phyloP scores from a whole-genome alignment of 139 green algal genomes.

The Nannochloris sp. region DNA sequence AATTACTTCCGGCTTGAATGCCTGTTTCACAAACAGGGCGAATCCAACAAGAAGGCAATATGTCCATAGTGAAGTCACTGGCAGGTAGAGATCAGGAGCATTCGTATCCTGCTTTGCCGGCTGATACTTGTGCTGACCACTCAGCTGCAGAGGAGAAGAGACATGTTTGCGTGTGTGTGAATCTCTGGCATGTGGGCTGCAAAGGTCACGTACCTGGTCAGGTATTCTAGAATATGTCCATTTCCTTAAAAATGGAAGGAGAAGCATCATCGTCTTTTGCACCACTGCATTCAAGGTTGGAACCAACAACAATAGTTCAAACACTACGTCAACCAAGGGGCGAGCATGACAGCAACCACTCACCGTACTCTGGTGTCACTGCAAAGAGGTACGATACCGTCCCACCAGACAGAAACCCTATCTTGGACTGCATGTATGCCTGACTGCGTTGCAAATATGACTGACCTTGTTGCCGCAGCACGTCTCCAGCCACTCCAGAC shows the following conservation, averaged over 20 bases:
- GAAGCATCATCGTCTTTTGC: slow-evolving; percentile 87
- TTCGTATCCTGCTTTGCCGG: slow-evolving; percentile 83
- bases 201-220: slow-evolving; percentile 53
- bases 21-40: slow-evolving; percentile 9
- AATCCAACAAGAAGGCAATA: slow-evolving; percentile 66
- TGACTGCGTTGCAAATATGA: slow-evolving; percentile 40
- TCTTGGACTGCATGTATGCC: slow-evolving; percentile 40
- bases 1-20: slow-evolving; percentile 63
- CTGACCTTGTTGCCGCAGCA: slow-evolving; percentile 39
- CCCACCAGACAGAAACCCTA: slow-evolving; percentile 62
- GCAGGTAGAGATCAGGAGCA: slow-evolving; percentile 94
- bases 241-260: slow-evolving; percentile 77
- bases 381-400: slow-evolving; percentile 80
- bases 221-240: slow-evolving; percentile 71
- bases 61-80: slow-evolving; percentile 73
- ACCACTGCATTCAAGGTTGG: neutral
- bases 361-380: slow-evolving; percentile 71
- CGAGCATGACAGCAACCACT: neutral
- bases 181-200: neutral
- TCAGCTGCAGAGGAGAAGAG: slow-evolving; percentile 41
- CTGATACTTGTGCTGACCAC: slow-evolving; percentile 71
- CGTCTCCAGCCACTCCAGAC: slow-evolving; percentile 25
- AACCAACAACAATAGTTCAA: neutral
- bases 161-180: neutral
- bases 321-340: neutral